Base-by-base conservation (phyloP, 1,284 basidiomycete genomes). In the Hymenochaete sp. region DNA sequence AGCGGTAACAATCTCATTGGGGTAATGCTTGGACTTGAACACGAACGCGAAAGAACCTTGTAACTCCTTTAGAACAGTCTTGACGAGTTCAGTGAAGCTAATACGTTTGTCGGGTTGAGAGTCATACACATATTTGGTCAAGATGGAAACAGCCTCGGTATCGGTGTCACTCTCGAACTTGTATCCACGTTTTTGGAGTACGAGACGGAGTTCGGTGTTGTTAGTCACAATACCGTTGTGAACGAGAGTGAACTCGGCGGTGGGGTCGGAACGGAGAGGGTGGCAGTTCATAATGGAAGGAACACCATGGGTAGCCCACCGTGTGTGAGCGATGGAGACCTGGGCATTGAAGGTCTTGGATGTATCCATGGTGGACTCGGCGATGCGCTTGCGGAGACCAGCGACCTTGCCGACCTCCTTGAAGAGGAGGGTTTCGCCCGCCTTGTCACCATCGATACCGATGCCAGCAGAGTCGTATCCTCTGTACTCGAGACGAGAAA, bases 211-310 rank as follows among this genome's bases (percentile, higher is more conserved):
- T 58, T 95, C 95, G 49, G 71, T 68, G 57, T 74, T 82, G 74
- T 98, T 98, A 67, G 96, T 99, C 59, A 98, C 95, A 63, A 98
- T 98, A 65, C 96, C 96, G 60, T 99, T 98, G 77, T 99, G 96
- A 35, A 98, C 93, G 56, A 98, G 73, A 50, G 82, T 80, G 70
- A 99, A 98, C 61, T 98, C 93, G 51, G 72, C 70, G 47, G 65
- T 75, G 27, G 77, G 71, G 62, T 97, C 93, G 29, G 87, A 90
- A 56, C 84, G 83, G 62, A 98, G 82, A 50, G 96, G 96, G 67
- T 99, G 96, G 69, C 95, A 98, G 72, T 98, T 99, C 58, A 75
- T 64, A 44, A 82, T 76, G 24, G 82, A 86, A 24, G 91, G 90
- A 42, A 85, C 81, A 51, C 96, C 96, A 64, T 99, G 96, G n/a